Percentiles rank a stretch among this genome's conserved stretches.
Conservation (phyloP, 441 rosid genomes). For the Erodium texanum region DNA sequence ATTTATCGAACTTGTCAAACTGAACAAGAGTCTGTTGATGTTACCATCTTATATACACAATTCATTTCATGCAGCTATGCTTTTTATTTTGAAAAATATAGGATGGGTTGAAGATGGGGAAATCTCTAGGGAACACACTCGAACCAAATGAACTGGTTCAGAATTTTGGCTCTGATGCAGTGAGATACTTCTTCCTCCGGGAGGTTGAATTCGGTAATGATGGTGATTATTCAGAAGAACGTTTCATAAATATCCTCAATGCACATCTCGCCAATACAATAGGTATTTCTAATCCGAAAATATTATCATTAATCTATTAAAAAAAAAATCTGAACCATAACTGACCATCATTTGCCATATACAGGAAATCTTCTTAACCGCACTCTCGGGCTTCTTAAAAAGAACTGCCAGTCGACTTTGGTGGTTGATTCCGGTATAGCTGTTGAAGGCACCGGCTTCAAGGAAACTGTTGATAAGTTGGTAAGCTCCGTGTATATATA, state of each 20-base stretch:
- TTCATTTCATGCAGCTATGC: slow-evolving; percentile 16
- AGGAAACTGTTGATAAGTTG: slow-evolving; percentile 58
- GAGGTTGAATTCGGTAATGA: slow-evolving; percentile 94
- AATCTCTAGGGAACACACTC: slow-evolving; percentile 80
- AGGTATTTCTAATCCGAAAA: slow-evolving; percentile 33
- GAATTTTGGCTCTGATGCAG: slow-evolving; percentile 81
- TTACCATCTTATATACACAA: neutral
- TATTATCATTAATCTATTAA: neutral
- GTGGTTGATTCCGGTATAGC: slow-evolving; percentile 66
- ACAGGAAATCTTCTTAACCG: slow-evolving; percentile 93
- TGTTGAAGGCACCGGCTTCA: slow-evolving; percentile 57
- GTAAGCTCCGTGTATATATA: slow-evolving; percentile 24
- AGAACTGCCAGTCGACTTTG: slow-evolving; percentile 77
- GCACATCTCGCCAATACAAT: slow-evolving; percentile 95
- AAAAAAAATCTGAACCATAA: slow-evolving; percentile 4
- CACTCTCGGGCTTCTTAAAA: slow-evolving; percentile 83
- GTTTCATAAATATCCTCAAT: slow-evolving; percentile 68
- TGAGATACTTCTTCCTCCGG: slow-evolving; percentile 78
- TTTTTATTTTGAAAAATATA: slow-evolving; percentile 39
- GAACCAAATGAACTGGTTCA: slow-evolving; percentile 83
- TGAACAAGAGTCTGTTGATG: neutral
- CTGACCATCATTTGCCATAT: slow-evolving; percentile 12
- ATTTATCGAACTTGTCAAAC: slow-evolving; percentile 9
- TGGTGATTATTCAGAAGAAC: slow-evolving; percentile 92
- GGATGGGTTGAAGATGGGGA: slow-evolving; percentile 99